Percentiles rank a stretch among this genome's conserved stretches.
Evolutionary conservation across 495 filamentous ascomycete species (phyloP).

Genomic region (Aspergillus egyptiacus): DNA sequence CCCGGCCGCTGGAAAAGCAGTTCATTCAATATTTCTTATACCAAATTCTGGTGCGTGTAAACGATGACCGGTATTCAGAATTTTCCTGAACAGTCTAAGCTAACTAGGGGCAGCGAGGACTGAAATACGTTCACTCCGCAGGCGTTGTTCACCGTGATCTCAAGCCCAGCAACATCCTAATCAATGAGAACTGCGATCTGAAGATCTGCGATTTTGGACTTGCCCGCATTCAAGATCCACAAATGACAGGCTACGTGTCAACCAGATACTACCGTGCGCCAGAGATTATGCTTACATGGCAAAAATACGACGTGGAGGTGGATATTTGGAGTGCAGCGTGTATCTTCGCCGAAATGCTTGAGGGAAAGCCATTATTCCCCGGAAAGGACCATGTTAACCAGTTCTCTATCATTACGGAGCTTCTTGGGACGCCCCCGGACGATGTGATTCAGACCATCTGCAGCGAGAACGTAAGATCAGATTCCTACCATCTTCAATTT

Average conservation of each 20-base stretch:
- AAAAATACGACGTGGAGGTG: conserved; percentile 99
- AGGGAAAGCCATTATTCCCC: conserved; percentile 96
- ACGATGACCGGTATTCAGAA: conserved; percentile 9
- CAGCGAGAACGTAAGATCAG: conserved; percentile 81
- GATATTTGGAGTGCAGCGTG: conserved; percentile 99
- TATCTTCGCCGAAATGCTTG: conserved; percentile 98
- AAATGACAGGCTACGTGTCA: conserved; percentile 99
- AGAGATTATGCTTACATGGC: conserved; percentile 99
- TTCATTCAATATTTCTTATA: conserved; percentile 99
- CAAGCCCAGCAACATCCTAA: conserved; percentile 96
- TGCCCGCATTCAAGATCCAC: conserved; percentile 96
- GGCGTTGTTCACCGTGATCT: conserved; percentile 96
- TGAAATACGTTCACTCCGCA: conserved; percentile 99
- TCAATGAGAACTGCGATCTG: conserved; percentile 98
- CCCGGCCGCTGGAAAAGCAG: conserved; percentile 93
- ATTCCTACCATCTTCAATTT: neutral
- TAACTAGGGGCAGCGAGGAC: conserved; percentile 64
- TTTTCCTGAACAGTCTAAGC: conserved; percentile 4
- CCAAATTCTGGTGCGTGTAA: conserved; percentile 76
- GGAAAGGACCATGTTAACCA: conserved; percentile 99
- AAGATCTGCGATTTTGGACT: conserved; percentile 99
- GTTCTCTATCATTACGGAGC: conserved; percentile 98
- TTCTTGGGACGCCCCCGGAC: conserved; percentile 94
- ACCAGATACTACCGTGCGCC: conserved; percentile 97
- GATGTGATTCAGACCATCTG: conserved; percentile 98